Base-by-base conservation (phyloP, 2,329 filamentous ascomycete genomes). In the Daldinia sp. region DNA sequence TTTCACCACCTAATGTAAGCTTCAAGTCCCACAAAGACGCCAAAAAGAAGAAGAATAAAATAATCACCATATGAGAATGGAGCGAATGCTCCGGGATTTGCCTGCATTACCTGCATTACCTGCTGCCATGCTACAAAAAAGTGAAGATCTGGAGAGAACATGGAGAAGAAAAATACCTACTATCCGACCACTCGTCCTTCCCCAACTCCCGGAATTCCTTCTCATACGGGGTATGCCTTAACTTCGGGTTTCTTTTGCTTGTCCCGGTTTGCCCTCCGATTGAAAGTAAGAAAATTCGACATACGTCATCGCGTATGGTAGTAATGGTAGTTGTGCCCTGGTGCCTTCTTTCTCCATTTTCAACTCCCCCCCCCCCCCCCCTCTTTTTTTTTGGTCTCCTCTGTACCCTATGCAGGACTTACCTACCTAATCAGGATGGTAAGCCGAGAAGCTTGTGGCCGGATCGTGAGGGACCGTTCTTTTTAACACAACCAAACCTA, bases 391-490 rank as follows among this genome's bases (percentile, higher is more conserved):
- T 29, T 21, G 30, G 17, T 58, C 37, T 41, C 37, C 11, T 29
- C 27, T 39, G 17, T 58, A 25, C 21, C 51, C 41, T 50, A 19
- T 21, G 34, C 34, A 25, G 57, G 52, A 43, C 23, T 25, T 49
- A 56, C 30, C 49, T 67, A 61, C 64, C 51, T 25, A 52, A 59
- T 64, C 39, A 52, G 61, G 64, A 49, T 56, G 50, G 61, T 56
- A 41, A 56, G 21, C 54, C 61, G 64, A 67, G 37, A 48, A 47
- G 49, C 21, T 19, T 45, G 29, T 58, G 27, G 39, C 43, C 52
- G 55, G 25, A 39, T 57, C 32, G 32, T 52, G 23, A 55, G 61
- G 19, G 48, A 52, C 45, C 51, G 19, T 27, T 39, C 34, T 56
- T 48, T 59, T 48, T 59, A 62, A 32, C 47, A 58, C 50, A 21